Evolutionary conservation across 306 rosid genomes (phyloP).

Genomic region (Adenanthera pavonina): DNA sequence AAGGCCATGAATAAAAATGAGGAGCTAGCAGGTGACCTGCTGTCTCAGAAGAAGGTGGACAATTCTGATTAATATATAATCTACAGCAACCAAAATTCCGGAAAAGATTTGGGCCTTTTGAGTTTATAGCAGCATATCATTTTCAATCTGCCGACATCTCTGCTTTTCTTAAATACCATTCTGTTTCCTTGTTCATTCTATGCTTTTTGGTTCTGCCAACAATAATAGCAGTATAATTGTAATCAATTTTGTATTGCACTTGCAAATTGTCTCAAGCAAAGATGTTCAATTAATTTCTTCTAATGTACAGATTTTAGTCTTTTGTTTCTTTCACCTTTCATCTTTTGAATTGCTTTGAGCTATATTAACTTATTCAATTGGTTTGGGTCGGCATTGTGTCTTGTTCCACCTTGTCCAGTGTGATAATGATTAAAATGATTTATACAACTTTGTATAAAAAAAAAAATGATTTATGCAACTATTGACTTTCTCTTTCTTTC

Average conservation of each 20-base stretch:
- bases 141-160: conserved; percentile 60
- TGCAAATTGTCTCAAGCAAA: conserved; percentile 28
- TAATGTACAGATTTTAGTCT: conserved; percentile 43
- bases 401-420: not conserved
- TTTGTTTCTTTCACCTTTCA: conserved; percentile 24
- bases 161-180: conserved; percentile 38
- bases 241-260: conserved; percentile 41
- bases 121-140: conserved; percentile 46
- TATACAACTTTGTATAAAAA: not conserved
- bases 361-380: not conserved
- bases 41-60: conserved; percentile 55
- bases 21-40: conserved; percentile 54
- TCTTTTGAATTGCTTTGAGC: not conserved
- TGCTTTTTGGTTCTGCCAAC: conserved; percentile 49
- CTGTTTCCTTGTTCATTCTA: conserved; percentile 42
- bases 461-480: not conserved
- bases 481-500: no score
- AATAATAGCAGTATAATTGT: conserved; percentile 50
- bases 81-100: not conserved
- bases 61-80: conserved; percentile 45
- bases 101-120: conserved; percentile 49
- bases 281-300: conserved; percentile 43
- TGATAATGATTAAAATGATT: not conserved
- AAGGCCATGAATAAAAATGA: conserved; percentile 92
- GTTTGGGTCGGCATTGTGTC: not conserved